Conservation (phyloP, 2,329 filamentous ascomycete genomes). For the Alternaria ventricosa region DNA sequence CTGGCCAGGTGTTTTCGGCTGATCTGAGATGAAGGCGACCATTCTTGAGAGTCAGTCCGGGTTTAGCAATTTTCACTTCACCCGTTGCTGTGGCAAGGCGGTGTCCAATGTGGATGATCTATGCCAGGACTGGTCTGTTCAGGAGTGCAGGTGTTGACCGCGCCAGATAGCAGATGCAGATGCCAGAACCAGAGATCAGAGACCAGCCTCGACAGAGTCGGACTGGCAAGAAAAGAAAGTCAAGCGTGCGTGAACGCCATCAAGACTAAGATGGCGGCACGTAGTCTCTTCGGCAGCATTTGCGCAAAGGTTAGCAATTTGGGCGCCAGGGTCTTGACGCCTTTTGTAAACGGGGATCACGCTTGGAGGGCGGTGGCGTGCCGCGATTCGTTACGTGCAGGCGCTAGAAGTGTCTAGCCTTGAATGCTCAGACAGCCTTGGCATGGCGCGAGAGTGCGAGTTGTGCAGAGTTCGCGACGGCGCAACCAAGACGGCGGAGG, state of each 20-base stretch:
- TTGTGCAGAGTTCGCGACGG: conserved; percentile 39
- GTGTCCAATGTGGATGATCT: conserved; percentile 28
- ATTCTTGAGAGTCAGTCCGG: conserved; percentile 20
- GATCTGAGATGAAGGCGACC: conserved; percentile 31
- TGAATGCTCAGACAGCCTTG: conserved; percentile 31
- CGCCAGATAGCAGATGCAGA: not conserved
- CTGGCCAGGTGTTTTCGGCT: conserved; percentile 38
- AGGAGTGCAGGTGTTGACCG: not conserved
- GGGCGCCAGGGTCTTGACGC: conserved; percentile 30
- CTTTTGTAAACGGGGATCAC: conserved; percentile 39
- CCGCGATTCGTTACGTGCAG: conserved; percentile 27
- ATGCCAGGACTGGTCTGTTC: conserved; percentile 19
- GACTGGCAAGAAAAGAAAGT: conserved; percentile 13
- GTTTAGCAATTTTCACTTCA: conserved; percentile 30
- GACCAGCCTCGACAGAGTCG: not conserved
- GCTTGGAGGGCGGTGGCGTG: conserved; percentile 23
- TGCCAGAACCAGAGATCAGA: not conserved
- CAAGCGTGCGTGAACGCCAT: conserved; percentile 4
- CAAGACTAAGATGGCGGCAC: conserved; percentile 17
- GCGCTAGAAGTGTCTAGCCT: conserved; percentile 33
- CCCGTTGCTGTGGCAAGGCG: conserved; percentile 19
- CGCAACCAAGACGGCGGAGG: conserved; percentile 17
- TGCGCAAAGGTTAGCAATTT: conserved; percentile 6
- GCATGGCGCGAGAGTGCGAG: conserved; percentile 28
- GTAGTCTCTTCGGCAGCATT: conserved; percentile 12